Base-by-base conservation (phyloP, 2,329 filamentous ascomycete species). In the Ophiocordyceps camponoti-leonardi region DNA sequence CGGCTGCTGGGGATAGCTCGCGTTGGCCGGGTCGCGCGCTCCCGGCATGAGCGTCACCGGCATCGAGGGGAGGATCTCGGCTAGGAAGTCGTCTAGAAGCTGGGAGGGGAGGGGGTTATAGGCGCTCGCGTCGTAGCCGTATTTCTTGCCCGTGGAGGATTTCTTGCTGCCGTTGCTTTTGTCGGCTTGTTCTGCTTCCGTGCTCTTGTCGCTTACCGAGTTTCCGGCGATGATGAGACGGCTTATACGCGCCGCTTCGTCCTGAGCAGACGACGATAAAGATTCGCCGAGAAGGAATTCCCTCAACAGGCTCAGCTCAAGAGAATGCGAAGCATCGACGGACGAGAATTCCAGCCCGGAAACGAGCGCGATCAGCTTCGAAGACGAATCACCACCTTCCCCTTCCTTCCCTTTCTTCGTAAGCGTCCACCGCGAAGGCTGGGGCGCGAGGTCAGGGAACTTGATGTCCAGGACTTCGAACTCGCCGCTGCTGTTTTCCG, bases 381-480 rank as follows among this genome's bases (percentile, higher is more conserved):
- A 60, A n/a, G 49, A 52, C 3, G 54, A 48, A 12, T 10, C 2
- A n/a, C n/a, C n/a, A n/a, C n/a, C n/a, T 18, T 42, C n/a, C 16
- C 5, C 13, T 12, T 3, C 19, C 4, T 11, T 13, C n/a, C 19
- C 8, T 19, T 18, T 26, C 22, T 41, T 12, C 10, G 80, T 74
- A 26, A 81, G 67, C 45, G 81, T 72, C 86, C 87, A 94, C 28
- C 90, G 78, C 44, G 76, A 72, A 13, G 85, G 82, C 56, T 98
- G 92, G 0, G 79, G 77, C 16, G 90, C 75, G 5, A 98, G 66
- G 58, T 95, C 87, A 7, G 92, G 85, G 41, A 94, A 80, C 57
- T 88, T 86, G 52, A 94, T 71, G 61, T 94, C 90, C 39, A 96
- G 73, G 7, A 94, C 83, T 54, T 96, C 87, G 49, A 98, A 87